Evolutionary conservation across 148 eudicot species (phyloP).

Genomic region (Beta vulgaris): DNA sequence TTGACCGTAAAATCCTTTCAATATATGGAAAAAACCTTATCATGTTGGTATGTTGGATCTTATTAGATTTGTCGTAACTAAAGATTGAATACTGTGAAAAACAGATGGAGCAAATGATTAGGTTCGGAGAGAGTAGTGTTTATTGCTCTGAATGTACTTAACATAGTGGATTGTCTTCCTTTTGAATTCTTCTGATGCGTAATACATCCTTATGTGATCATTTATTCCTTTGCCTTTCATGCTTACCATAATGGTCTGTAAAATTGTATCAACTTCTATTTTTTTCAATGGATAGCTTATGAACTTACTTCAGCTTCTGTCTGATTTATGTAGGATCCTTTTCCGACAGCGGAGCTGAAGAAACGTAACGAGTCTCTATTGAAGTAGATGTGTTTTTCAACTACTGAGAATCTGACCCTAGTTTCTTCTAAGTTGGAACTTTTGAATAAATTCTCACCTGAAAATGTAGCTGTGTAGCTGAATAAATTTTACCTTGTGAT

Average conservation of each 20-base stretch:
- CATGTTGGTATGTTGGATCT: too few species aligned
- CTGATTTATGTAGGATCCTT: not conserved
- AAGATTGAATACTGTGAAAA: too few species aligned
- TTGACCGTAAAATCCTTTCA: too few species aligned
- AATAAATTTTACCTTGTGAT: not conserved
- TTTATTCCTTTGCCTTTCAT: not conserved
- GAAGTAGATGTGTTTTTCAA: not conserved
- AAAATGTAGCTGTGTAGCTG: not conserved
- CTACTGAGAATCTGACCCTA: not conserved
- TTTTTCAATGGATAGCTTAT: too few species aligned
- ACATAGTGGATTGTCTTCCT: not conserved
- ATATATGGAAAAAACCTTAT: too few species aligned
- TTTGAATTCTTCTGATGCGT: not conserved
- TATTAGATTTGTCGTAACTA: too few species aligned
- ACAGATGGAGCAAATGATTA: too few species aligned
- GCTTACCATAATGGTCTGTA: too few species aligned
- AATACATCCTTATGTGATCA: not conserved
- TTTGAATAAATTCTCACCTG: not conserved
- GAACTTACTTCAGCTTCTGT: not conserved
- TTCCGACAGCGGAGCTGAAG: not conserved
- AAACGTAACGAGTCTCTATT: not conserved
- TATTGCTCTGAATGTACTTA: not conserved
- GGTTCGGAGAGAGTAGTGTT: too few species aligned
- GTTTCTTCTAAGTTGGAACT: not conserved
- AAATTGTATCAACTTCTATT: not conserved